Evolutionary conservation across 768 basidiomycete species (phyloP).

Genomic region (Gymnopilus dilepis): DNA sequence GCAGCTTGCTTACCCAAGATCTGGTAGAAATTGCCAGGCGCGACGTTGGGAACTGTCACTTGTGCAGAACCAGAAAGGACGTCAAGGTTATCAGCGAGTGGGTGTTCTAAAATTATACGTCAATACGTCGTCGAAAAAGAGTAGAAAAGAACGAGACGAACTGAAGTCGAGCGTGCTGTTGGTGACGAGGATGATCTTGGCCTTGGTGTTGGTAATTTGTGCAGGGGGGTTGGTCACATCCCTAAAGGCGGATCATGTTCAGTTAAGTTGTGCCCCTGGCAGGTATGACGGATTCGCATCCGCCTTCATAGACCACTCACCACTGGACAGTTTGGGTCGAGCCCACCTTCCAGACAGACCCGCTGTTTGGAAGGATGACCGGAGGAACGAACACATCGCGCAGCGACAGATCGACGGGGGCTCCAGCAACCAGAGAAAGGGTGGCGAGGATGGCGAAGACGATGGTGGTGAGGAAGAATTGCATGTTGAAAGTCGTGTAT

Average conservation of each 20-base stretch:
- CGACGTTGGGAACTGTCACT: constrained; percentile 47
- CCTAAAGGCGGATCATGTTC: constrained; percentile 33
- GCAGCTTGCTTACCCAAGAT: constrained; percentile 27
- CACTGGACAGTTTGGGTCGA: constrained; percentile 36
- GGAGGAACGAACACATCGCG: constrained; percentile 41
- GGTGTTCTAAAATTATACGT: constrained; percentile 29
- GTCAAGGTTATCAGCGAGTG: constrained; percentile 43
- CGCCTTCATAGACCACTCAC: constrained; percentile 24
- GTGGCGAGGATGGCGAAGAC: constrained; percentile 32
- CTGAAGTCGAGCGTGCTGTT: constrained; percentile 37
- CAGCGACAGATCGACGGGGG: constrained; percentile 27
- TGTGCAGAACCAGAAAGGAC: constrained; percentile 39
- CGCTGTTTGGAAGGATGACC: constrained; percentile 30
- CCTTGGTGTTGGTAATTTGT: constrained; percentile 48
- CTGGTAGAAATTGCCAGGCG: constrained; percentile 44
- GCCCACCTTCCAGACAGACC: constrained; percentile 36
- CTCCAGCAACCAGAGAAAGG: constrained; percentile 30
- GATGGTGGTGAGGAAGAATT: constrained; percentile 25
- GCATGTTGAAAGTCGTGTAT: constrained; percentile 20
- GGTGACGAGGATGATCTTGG: constrained; percentile 43
- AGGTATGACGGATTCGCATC: constrained; percentile 20
- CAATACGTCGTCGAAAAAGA: background rate
- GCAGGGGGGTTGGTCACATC: constrained; percentile 43
- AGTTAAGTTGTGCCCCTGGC: constrained; percentile 1
- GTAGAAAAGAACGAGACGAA: constrained; percentile 19